Evolutionary conservation across 1,139 yeast species (phyloP).

Genomic region (Meyerozyma guilliermondii): DNA sequence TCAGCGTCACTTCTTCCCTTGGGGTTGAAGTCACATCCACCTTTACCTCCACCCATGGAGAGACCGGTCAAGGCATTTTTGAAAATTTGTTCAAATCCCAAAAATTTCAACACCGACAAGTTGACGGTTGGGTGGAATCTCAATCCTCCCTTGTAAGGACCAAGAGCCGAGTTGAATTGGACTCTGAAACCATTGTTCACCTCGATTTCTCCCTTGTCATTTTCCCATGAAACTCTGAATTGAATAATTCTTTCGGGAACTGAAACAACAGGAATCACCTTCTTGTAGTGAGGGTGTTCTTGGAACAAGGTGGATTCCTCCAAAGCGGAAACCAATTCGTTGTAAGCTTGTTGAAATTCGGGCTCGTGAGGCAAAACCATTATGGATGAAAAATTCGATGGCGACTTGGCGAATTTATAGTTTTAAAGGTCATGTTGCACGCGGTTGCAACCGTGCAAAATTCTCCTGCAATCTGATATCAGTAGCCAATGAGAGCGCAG

Average conservation of each 20-base stretch:
- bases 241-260: constrained; percentile 95
- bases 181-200: constrained; percentile 98
- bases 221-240: constrained; percentile 98
- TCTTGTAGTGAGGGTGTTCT: constrained; percentile 85
- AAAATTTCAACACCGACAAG: constrained; percentile 88
- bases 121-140: constrained; percentile 97
- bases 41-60: constrained; percentile 99
- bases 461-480: neutral
- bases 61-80: constrained; percentile 97
- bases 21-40: constrained; percentile 98
- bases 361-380: constrained; percentile 78
- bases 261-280: constrained; percentile 85
- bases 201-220: constrained; percentile 85
- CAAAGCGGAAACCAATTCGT: constrained; percentile 84
- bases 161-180: constrained; percentile 96
- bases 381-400: constrained; percentile 6
- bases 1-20: constrained; percentile 90
- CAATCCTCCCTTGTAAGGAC: constrained; percentile 99
- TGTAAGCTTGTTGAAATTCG: constrained; percentile 97
- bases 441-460: neutral
- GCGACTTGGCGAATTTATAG: neutral
- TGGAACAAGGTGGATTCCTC: constrained; percentile 88
- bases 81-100: constrained; percentile 98
- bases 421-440: neutral
- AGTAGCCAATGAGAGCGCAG: neutral